These are phyloP conservation scores for Skeletonema potamos DNA, from an alignment of 108 stramenopile genomes.

Conservation along the genomic window DNA sequence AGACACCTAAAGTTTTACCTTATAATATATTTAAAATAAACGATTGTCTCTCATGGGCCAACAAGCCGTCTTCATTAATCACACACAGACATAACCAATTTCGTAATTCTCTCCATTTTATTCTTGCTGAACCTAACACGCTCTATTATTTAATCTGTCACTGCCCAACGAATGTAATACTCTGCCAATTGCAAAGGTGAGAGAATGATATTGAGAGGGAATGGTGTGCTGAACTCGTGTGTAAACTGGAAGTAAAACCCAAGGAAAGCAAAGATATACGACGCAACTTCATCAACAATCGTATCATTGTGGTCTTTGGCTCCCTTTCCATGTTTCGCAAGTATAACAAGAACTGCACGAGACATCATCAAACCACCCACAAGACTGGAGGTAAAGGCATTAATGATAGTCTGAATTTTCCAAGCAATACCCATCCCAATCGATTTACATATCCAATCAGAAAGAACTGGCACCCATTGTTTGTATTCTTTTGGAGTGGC, in stretches of 20 bases:
- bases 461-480: constrained; percentile 76
- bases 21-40: not conserved
- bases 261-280: constrained; percentile 79
- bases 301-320: constrained; percentile 70
- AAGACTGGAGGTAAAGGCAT: constrained; percentile 86
- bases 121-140: not conserved
- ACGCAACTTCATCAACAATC: constrained; percentile 76
- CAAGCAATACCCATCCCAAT: constrained; percentile 92
- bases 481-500: constrained; percentile 83
- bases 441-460: constrained; percentile 67
- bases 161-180: constrained; percentile 72
- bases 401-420: constrained; percentile 85
- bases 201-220: constrained; percentile 85
- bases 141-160: constrained; percentile 25
- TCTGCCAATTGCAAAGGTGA: constrained; percentile 81
- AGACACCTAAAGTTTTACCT: not conserved
- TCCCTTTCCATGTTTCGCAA: constrained; percentile 51
- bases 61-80: not conserved
- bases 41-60: not conserved
- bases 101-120: not conserved
- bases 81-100: not conserved
- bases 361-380: constrained; percentile 89
- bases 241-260: constrained; percentile 88
- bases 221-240: constrained; percentile 75
- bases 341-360: constrained; percentile 58